phyloP scores from a whole-genome alignment of 345 rosid species.

The Adansonia digitata region DNA sequence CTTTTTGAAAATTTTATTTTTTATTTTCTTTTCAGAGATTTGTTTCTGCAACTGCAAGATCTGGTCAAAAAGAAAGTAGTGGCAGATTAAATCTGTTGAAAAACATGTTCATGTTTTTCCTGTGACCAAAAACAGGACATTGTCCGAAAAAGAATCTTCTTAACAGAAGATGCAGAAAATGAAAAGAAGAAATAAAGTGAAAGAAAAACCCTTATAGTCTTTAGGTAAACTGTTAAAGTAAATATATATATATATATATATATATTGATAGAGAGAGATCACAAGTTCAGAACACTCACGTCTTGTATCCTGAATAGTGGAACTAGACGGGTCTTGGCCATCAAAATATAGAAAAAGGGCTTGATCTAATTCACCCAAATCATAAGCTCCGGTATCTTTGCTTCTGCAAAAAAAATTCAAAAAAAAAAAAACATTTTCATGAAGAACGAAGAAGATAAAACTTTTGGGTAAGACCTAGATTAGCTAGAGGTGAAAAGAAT shows the following conservation, averaged over 20 bases:
- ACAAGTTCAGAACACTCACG: slow-evolving; percentile 42
- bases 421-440: background rate
- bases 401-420: slow-evolving; percentile 16
- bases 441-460: background rate
- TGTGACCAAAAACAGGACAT: slow-evolving; percentile 42
- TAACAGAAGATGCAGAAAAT: slow-evolving; percentile 4
- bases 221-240: background rate
- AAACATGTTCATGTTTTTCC: slow-evolving; percentile 40
- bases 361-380: slow-evolving; percentile 91
- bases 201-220: slow-evolving; percentile 1
- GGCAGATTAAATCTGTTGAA: slow-evolving; percentile 37
- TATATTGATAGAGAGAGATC: slow-evolving; percentile 11
- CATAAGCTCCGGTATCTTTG: slow-evolving; percentile 50
- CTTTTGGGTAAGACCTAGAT: background rate
- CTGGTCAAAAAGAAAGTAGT: slow-evolving; percentile 74
- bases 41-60: slow-evolving; percentile 38
- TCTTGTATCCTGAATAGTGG: slow-evolving; percentile 61
- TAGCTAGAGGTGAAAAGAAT: background rate
- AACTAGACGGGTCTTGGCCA: slow-evolving; percentile 72
- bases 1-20: background rate
- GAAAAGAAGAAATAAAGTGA: background rate
- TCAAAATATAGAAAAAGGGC: slow-evolving; percentile 91
- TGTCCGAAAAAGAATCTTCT: slow-evolving; percentile 29
- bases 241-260: too few species aligned
- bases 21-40: slow-evolving; percentile 17